Base-by-base conservation (phyloP, 441 rosid species). In the Bocquillonia castaneifolia region DNA sequence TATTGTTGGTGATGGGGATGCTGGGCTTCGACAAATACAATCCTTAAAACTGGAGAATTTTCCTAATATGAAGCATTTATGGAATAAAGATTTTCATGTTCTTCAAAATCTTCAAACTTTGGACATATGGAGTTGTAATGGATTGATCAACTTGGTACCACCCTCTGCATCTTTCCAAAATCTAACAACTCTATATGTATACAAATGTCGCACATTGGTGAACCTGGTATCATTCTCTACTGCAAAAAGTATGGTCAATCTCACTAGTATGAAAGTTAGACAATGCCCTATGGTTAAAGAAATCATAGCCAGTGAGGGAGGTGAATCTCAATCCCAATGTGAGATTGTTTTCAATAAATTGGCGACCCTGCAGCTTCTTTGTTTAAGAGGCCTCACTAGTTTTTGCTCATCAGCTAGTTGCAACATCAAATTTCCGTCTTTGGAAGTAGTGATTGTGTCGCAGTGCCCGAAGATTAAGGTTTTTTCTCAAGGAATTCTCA, bases 401-500 rank as follows among this genome's bases (percentile, higher is more conserved):
- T 80, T 77, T 52, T 72, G 67, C 75, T 59, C 70, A 0, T 7
- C n/a, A 5, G 51, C 48, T 1, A 54, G 10, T 34, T 64, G 26
- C 50, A 20, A 12, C 31, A 52, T 80, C 65, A 64, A 39, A 23
- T 74, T 80, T 18, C 75, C 81, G 15, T 39, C 37, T 26, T 40
- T 80, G 65, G 4, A 1, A 17, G 17, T 36, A 0, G 39, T 72
- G 12, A 0, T 0, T 2, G 70, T 80, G 50, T 23, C 1, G 7
- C 12, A 47, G 14, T 74, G 80, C 57, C 80, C 77, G 9, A 66
- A 68, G 15, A 65, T 80, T 72, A 55, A 53, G 53, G 14, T 39
- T 23, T 76, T 74, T 44, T 68, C 61, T 9, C 5, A 59, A 5
- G 71, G 71, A 56, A 32, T 15, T 3, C 1, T 57, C 3, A 22